Evolutionary conservation across 257 asterid species (phyloP).

Genomic region (Solanum ossicruentum): DNA sequence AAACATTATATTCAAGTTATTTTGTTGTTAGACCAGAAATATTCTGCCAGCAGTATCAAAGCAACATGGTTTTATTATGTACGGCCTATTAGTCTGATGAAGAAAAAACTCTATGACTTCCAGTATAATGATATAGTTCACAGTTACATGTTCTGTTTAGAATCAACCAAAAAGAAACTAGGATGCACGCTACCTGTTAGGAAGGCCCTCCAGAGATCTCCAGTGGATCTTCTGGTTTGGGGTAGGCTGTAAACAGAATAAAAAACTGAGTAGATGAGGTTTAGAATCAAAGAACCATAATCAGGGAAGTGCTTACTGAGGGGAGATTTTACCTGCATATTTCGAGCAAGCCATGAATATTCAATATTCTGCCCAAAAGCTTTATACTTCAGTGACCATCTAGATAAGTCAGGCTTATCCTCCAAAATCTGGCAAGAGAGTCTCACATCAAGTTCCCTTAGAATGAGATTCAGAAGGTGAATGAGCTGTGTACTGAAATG

Average conservation of each 20-base stretch:
- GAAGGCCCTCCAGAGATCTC: constrained; percentile 95
- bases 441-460: constrained; percentile 4
- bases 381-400: constrained; percentile 80
- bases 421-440: constrained; percentile 50
- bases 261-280: background rate
- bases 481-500: background rate
- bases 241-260: constrained; percentile 46
- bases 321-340: constrained; percentile 57
- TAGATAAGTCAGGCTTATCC: constrained; percentile 82
- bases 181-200: constrained; percentile 47
- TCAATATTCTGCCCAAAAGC: constrained; percentile 86
- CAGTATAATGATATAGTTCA: background rate
- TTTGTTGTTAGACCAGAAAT: background rate
- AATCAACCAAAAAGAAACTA: background rate
- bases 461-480: background rate
- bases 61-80: background rate
- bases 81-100: background rate
- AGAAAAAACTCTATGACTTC: background rate
- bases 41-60: background rate
- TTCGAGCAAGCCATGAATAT: constrained; percentile 90
- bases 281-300: background rate
- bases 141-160: background rate
- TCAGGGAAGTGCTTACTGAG: background rate
- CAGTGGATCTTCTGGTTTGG: constrained; percentile 91
- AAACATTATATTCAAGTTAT: background rate